Conservation (phyloP, 2,329 filamentous ascomycete species). For the Alternaria angustiovoidea region DNA sequence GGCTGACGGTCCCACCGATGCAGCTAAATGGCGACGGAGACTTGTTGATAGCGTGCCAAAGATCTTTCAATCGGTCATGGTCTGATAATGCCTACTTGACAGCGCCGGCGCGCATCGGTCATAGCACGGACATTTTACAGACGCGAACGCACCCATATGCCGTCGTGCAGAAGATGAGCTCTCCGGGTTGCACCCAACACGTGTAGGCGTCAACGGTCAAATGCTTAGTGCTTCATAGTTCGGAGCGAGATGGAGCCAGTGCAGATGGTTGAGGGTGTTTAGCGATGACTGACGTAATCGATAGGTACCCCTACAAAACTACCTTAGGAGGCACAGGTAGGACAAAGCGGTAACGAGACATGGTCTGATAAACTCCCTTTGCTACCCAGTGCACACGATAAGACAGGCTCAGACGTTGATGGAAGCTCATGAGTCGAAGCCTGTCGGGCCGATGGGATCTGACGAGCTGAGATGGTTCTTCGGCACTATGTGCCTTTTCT, state of each 20-base stretch:
- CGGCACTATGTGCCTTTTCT: constrained; percentile 11
- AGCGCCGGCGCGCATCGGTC: constrained; percentile 24
- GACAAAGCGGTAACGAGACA: not conserved
- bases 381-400: constrained; percentile 4
- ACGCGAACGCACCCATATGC: constrained; percentile 12
- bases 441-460: constrained; percentile 23
- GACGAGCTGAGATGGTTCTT: constrained; percentile 20
- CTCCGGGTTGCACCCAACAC: constrained; percentile 11
- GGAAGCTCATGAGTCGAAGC: constrained; percentile 4
- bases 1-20: constrained; percentile 7
- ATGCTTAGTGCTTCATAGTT: constrained; percentile 5
- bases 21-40: constrained; percentile 28
- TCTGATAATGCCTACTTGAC: constrained; percentile 24
- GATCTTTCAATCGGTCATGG: constrained; percentile 24
- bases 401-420: constrained; percentile 3
- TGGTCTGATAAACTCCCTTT: not conserved
- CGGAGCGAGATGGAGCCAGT: not conserved
- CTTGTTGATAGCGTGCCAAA: constrained; percentile 30
- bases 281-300: constrained; percentile 11
- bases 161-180: constrained; percentile 9
- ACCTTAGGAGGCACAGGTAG: not conserved
- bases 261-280: constrained; percentile 5
- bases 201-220: constrained; percentile 16
- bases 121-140: constrained; percentile 10
- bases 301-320: constrained; percentile 1